Conservation (phyloP, 129 eudicot genomes). For the sunflower (Helianthus annuus) region HanXRQr2.0-SUNRISE NC_035443.2:24000933-24001432, state of each 20-base stretch:
- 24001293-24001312: conserved; percentile 20
- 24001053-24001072: no score
- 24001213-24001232: conserved; percentile 63
- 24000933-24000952: no score
- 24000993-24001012: no score
- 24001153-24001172: neutral
- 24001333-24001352: conserved; percentile 15
- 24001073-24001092: no score
- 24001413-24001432: conserved; percentile 70
- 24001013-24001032: no score
- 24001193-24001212: conserved; percentile 65
- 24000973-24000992: no score
- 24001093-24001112: no score
- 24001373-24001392: conserved; percentile 12
- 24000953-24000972: no score
- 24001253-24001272: conserved; percentile 25
- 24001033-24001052: no score
- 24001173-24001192: neutral
- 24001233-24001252: conserved; percentile 41
- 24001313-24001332: conserved; percentile 21
- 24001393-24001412: conserved; percentile 29
- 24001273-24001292: conserved; percentile 44
- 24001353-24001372: neutral
- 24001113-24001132: no score
- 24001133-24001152: neutral